phyloP scores from a whole-genome alignment of 768 basidiomycete species.

The Lepiota brunneoincarnata region DNA sequence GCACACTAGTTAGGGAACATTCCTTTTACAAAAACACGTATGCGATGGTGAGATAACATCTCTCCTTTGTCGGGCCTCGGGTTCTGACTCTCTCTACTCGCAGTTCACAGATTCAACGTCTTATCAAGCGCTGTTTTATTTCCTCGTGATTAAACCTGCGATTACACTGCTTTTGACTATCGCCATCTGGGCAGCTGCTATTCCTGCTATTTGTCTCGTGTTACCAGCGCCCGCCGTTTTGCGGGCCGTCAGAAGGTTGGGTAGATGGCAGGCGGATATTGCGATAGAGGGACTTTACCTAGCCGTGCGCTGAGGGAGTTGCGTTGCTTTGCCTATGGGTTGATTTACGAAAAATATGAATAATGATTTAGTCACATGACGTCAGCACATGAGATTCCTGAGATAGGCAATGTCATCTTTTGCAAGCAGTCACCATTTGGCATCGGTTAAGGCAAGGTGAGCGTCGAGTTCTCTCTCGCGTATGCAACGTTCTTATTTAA shows the following conservation, averaged over 20 bases:
- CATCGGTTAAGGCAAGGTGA: background rate
- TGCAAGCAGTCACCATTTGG: background rate
- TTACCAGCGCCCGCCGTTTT: conserved; percentile 68
- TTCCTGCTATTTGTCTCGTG: conserved; percentile 57
- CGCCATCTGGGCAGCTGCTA: conserved; percentile 49
- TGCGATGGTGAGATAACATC: conserved; percentile 59
- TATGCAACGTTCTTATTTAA: background rate
- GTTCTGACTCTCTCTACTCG: background rate
- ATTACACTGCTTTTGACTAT: conserved; percentile 70
- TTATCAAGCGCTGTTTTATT: conserved; percentile 85
- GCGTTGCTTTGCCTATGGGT: too few species aligned
- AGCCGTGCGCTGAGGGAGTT: conserved; percentile 1
- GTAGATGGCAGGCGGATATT: conserved; percentile 81
- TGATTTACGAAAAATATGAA: background rate
- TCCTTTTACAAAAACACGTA: conserved; percentile 84
- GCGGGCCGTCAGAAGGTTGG: conserved; percentile 60
- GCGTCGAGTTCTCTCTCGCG: background rate
- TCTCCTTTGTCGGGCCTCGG: background rate
- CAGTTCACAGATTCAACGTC: conserved; percentile 82
- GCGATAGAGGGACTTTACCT: conserved; percentile 70
- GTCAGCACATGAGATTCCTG: background rate
- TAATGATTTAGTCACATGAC: conserved; percentile 2
- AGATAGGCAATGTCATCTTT: background rate
- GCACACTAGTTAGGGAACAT: conserved; percentile 45
- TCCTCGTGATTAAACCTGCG: conserved; percentile 81